Evolutionary conservation across 495 filamentous ascomycete species (phyloP).

Genomic region (Trichoderma orchidacearum): DNA sequence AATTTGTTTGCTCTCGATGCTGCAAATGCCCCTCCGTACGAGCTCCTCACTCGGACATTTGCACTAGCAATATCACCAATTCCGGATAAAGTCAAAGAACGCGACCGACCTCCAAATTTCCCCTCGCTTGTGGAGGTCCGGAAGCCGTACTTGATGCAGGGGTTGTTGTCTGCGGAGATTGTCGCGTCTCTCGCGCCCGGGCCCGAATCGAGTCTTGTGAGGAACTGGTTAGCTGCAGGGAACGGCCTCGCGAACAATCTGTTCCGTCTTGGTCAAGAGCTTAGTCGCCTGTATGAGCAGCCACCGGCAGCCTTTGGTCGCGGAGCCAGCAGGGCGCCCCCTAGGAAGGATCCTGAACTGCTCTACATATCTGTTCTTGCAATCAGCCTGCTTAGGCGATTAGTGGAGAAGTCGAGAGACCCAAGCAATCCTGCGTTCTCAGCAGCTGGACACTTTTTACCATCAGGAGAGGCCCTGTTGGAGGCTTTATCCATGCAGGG

Average conservation of each 20-base stretch:
- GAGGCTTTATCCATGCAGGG: slow-evolving; percentile 48
- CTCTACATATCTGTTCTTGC: slow-evolving; percentile 55
- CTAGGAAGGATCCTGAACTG: slow-evolving; percentile 29
- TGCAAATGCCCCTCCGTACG: slow-evolving; percentile 45
- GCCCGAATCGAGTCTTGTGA: slow-evolving; percentile 56
- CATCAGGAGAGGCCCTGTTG: slow-evolving; percentile 56
- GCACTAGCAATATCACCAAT: slow-evolving; percentile 75
- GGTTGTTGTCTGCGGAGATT: slow-evolving; percentile 82
- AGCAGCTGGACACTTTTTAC: slow-evolving; percentile 52
- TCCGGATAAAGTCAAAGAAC: slow-evolving; percentile 42
- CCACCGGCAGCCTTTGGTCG: slow-evolving; percentile 16
- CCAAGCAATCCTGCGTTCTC: slow-evolving; percentile 31
- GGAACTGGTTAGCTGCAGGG: slow-evolving; percentile 68
- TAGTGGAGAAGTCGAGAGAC: slow-evolving; percentile 61
- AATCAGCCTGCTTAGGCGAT: slow-evolving; percentile 50
- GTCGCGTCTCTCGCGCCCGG: slow-evolving; percentile 61
- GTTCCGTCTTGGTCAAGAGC: slow-evolving; percentile 51
- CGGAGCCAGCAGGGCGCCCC: slow-evolving; percentile 16
- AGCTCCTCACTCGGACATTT: slow-evolving; percentile 80
- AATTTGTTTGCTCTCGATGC: slow-evolving; percentile 66
- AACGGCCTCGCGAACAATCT: slow-evolving; percentile 78
- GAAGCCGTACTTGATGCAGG: slow-evolving; percentile 80
- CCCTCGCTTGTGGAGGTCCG: slow-evolving; percentile 61
- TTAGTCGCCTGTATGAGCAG: slow-evolving; percentile 46
- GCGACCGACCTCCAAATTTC: slow-evolving; percentile 28